Base-by-base conservation (phyloP, 768 basidiomycete genomes). In the Lepiota subincarnata region DNA sequence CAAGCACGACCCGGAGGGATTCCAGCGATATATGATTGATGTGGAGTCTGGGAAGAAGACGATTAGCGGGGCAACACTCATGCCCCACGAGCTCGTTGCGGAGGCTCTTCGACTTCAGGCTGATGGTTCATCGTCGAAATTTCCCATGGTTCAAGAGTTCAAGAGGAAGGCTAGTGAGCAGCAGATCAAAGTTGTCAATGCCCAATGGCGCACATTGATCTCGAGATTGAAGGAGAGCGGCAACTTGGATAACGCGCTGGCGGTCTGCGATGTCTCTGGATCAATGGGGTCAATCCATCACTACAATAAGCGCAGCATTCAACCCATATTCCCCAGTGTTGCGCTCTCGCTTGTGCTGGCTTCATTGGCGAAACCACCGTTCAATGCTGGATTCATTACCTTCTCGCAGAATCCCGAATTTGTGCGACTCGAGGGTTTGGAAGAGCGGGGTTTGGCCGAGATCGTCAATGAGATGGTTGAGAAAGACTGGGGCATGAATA, bases 241-340 rank as follows among this genome's bases (percentile, higher is more conserved):
- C 1, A 63, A 66, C n/a, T 59, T 90, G 36, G 78, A 83, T 1
- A 86, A 82, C 56, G 73, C 77, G 8, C 62, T 90, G 20, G 87
- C 87, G 0, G 60, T 89, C 22, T 88, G 85, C 65, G 88, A 89
- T 60, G 86, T 89, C 14, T 87, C 84, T 0, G 86, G 83, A 0
- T 86, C 83, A 7, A 89, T 89, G 88, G 84, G 83, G 1, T 19
- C 11, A 11, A 20, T 76, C 2, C 0, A 18, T 0, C 28, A 39
- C 6, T 46, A 46, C 11, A 45, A 51, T 16, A 31, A 41, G 24
- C 53, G 49, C 1, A 1, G 59, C 16, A 58, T 68, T 18, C 1
- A 55, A 1, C 87, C 87, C 0, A 84, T 89, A 51, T 68, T 75
- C 34, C 83, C 83, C 6, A 78, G 86, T 1, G 50, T 91, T 14